Percentiles rank a stretch among this genome's conserved stretches.
These are phyloP conservation scores for Chlorella sorokiniana DNA, from an alignment of 139 green algal species.

Conservation along the genomic window DNA sequence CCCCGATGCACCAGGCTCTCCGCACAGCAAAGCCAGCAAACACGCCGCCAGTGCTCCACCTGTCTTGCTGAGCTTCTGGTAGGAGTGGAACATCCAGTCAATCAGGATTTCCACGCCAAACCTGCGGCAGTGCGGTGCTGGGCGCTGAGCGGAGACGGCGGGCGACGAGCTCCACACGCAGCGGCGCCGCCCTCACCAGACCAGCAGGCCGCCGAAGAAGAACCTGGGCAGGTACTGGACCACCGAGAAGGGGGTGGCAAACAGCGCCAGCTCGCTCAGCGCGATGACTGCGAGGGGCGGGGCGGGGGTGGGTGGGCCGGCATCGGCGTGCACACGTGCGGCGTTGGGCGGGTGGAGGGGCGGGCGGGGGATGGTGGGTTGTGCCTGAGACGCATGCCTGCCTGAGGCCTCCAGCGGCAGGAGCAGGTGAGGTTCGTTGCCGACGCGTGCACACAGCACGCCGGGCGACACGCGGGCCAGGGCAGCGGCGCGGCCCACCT, in stretches of 20 bases:
- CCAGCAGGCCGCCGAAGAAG: slow-evolving; percentile 70
- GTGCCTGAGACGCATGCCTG: too few species aligned
- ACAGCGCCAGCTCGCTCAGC: slow-evolving; percentile 64
- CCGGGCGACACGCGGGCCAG: too few species aligned
- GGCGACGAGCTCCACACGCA: too few species aligned
- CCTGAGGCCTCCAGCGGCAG: too few species aligned
- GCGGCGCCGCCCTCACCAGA: too few species aligned
- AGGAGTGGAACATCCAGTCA: slow-evolving; percentile 66
- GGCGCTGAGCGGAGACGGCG: too few species aligned
- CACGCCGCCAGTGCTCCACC: background rate
- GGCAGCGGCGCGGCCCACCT: background rate
- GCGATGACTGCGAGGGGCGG: slow-evolving; percentile 8
- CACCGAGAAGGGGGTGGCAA: slow-evolving; percentile 66
- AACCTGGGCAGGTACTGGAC: slow-evolving; percentile 53
- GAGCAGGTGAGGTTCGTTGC: too few species aligned
- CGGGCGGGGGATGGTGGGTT: background rate
- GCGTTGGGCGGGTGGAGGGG: background rate
- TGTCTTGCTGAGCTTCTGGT: slow-evolving; percentile 52
- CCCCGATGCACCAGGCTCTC: background rate
- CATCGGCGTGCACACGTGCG: background rate
- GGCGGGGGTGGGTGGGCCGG: too few species aligned
- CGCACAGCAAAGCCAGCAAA: background rate
- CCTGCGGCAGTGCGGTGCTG: too few species aligned
- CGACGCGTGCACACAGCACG: too few species aligned
- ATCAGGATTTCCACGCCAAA: slow-evolving; percentile 79